Conservation (phyloP, 805 yeast genomes). For the Ogataea paraovalis region DNA sequence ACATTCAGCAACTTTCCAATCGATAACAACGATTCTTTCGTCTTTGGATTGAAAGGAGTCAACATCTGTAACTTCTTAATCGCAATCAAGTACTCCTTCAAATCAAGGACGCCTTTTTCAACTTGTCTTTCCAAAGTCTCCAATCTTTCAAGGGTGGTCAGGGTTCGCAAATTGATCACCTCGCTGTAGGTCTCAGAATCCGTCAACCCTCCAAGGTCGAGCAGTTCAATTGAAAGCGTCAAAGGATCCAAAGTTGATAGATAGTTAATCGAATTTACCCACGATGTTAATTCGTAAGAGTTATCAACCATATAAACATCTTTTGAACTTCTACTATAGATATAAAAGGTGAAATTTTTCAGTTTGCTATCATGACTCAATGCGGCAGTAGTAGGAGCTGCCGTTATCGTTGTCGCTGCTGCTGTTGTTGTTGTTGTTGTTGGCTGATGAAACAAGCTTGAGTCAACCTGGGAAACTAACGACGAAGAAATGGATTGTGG, state of each 20-base stretch:
- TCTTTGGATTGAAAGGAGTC: conserved; percentile 52
- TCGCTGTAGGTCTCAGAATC: conserved; percentile 19
- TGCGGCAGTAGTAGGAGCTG: not conserved
- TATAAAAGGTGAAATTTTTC: conserved; percentile 30
- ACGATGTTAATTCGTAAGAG: conserved; percentile 46
- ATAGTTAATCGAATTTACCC: conserved; percentile 56
- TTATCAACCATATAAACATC: conserved; percentile 39
- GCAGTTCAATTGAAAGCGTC: conserved; percentile 21
- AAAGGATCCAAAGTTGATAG: conserved; percentile 43
- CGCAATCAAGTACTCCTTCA: conserved; percentile 35
- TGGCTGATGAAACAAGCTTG: not conserved
- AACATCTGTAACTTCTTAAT: conserved; percentile 39
- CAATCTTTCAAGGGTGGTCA: conserved; percentile 9
- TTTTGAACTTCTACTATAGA: conserved; percentile 39
- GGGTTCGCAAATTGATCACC: conserved; percentile 13
- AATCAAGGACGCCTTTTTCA: conserved; percentile 31
- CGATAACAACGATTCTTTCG: conserved; percentile 44
- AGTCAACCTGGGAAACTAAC: not conserved
- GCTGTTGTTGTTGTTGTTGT: too few relatives aligned
- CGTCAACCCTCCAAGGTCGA: conserved; percentile 28
- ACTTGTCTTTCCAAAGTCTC: conserved; percentile 6
- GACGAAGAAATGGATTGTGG: not conserved
- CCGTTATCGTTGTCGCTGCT: too few relatives aligned
- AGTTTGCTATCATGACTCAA: conserved; percentile 5
- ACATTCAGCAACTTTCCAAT: conserved; percentile 46